Evolutionary conservation across 768 basidiomycete species (phyloP).

Genomic region (Auriscalpium orientale): DNA sequence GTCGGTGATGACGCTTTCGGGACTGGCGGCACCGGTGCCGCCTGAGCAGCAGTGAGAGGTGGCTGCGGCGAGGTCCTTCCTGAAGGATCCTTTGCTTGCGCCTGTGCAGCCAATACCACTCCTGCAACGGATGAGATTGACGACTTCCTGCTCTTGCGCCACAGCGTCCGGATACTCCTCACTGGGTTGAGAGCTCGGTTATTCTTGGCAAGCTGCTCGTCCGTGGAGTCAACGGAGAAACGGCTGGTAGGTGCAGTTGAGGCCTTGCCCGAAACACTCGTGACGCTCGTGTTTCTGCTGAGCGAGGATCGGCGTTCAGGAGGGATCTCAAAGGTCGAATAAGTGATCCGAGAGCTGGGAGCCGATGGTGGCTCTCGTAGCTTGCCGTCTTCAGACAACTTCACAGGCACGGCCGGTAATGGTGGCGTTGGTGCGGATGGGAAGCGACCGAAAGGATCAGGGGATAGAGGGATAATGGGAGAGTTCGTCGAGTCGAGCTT

Average conservation of each 20-base stretch:
- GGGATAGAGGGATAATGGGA: conserved; percentile 74
- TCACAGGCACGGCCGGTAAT: background rate
- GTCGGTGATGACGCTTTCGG: background rate
- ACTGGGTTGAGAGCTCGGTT: conserved; percentile 50
- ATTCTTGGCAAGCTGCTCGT: conserved; percentile 26
- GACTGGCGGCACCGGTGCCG: conserved; percentile 1
- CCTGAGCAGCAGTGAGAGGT: conserved; percentile 3
- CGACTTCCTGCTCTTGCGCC: conserved; percentile 64
- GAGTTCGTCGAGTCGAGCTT: conserved; percentile 31
- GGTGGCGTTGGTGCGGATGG: conserved; percentile 33
- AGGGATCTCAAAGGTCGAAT: conserved; percentile 1
- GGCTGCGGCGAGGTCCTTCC: background rate
- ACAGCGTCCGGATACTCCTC: conserved; percentile 66
- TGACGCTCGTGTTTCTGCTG: background rate
- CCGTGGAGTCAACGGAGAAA: conserved; percentile 70
- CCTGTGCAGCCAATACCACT: conserved; percentile 1
- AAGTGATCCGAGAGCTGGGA: background rate
- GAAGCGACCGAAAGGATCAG: conserved; percentile 75
- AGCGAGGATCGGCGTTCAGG: conserved; percentile 1
- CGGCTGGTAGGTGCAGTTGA: conserved; percentile 32
- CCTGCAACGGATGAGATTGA: conserved; percentile 27
- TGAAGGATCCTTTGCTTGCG: background rate
- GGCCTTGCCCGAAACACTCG: background rate
- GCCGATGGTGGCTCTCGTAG: background rate
- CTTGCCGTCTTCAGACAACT: background rate